Evolutionary conservation across 164 flowering plant genomes (phyloP).

Genomic region (Amborella trichopoda): DNA sequence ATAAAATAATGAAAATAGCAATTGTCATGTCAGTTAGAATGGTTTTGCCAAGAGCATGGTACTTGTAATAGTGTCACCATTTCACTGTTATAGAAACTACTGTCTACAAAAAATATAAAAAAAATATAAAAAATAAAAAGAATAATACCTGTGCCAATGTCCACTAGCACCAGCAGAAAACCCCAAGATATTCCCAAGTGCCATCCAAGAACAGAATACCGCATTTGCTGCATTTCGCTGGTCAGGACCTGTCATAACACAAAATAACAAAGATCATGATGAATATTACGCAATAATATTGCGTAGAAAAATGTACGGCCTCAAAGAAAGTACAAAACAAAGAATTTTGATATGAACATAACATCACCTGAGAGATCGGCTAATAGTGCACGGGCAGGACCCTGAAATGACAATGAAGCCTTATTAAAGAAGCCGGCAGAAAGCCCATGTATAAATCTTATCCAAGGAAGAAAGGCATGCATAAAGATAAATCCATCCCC

Average conservation of each 20-base stretch:
- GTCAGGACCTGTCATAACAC: conserved; percentile 96
- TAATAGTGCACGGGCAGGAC: conserved; percentile 98
- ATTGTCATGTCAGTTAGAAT: too few species aligned
- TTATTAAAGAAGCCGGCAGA: conserved; percentile 7
- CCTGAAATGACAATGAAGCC: conserved; percentile 26
- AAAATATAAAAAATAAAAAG: not conserved
- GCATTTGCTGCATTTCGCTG: conserved; percentile 89
- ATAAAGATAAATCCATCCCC: too few species aligned
- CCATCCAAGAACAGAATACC: conserved; percentile 97
- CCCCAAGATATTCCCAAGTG: conserved; percentile 88
- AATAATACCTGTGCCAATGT: conserved; percentile 68
- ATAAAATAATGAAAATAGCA: too few species aligned
- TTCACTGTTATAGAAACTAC: too few species aligned
- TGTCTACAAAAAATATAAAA: too few species aligned
- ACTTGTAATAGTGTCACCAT: too few species aligned
- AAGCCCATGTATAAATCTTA: too few species aligned
- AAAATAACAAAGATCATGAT: too few species aligned
- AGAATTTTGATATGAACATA: conserved; percentile 2
- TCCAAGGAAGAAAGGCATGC: too few species aligned
- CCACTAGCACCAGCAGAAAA: conserved; percentile 95
- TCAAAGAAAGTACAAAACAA: not conserved
- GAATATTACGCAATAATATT: too few species aligned
- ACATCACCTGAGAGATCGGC: conserved; percentile 90
- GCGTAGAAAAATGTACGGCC: too few species aligned
- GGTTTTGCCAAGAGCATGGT: too few species aligned